Conservation (phyloP, 208 protist genomes). For the Leishmania tarentolae region DNA sequence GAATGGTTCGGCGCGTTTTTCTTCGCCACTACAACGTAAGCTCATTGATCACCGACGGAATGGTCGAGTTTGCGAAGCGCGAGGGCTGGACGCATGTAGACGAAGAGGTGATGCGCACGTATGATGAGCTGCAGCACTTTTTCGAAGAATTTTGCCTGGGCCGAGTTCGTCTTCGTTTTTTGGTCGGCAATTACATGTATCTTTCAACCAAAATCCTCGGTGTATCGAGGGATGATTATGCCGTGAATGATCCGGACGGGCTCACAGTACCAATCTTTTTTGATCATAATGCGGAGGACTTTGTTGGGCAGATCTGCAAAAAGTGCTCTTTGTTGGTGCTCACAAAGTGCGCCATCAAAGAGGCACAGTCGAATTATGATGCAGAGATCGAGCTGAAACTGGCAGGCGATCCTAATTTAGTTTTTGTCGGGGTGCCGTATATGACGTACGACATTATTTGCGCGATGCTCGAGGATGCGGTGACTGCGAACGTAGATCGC, state of each 20-base stretch:
- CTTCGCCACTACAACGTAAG: constrained; percentile 72
- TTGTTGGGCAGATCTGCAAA: constrained; percentile 71
- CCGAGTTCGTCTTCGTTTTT: constrained; percentile 60
- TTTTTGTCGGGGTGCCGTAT: constrained; percentile 66
- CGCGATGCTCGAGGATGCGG: constrained; percentile 70
- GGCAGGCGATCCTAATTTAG: constrained; percentile 41
- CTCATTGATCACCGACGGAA: constrained; percentile 45
- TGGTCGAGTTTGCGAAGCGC: constrained; percentile 53
- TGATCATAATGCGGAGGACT: constrained; percentile 47
- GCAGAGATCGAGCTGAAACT: constrained; percentile 59
- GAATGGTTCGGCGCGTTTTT: constrained; percentile 60
- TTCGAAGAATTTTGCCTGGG: constrained; percentile 64
- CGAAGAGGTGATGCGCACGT: constrained; percentile 35
- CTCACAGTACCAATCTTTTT: constrained; percentile 51
- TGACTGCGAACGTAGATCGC: constrained; percentile 53
- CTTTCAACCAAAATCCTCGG: constrained; percentile 65
- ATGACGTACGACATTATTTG: constrained; percentile 72
- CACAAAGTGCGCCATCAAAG: constrained; percentile 45
- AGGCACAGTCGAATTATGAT: constrained; percentile 39
- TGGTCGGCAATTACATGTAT: constrained; percentile 77
- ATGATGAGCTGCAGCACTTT: constrained; percentile 51
- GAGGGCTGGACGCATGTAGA: constrained; percentile 59
- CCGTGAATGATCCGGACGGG: constrained; percentile 39
- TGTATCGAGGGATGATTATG: constrained; percentile 32
- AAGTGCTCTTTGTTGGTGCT: constrained; percentile 57